A percentile compares a stretch with the other conserved stretches of the same genome.
phyloP scores from a whole-genome alignment of 169 alveolate genomes.

The Plasmodium cynomolgi region DNA sequence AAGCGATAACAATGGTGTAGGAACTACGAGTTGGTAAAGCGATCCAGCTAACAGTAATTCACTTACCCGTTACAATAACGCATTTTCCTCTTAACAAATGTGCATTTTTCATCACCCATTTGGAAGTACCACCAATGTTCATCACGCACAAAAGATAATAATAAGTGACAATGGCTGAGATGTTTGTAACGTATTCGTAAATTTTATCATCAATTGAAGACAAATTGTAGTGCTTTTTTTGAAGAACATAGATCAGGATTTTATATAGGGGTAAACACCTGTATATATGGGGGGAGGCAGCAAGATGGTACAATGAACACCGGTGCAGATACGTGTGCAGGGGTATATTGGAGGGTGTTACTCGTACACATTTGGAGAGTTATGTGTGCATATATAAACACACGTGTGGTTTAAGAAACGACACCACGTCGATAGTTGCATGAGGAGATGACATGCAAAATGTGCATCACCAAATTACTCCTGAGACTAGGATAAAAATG shows the following conservation, averaged over 20 bases:
- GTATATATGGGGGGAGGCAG: neutral
- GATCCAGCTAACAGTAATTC: neutral
- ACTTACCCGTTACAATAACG: conserved; percentile 59
- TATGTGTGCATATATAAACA: neutral
- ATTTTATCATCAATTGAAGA: conserved; percentile 6
- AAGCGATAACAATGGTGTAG: neutral
- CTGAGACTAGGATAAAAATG: conserved; percentile 17
- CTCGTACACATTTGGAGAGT: neutral
- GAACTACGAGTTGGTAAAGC: neutral
- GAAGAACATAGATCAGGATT: neutral
- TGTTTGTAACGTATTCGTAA: conserved; percentile 47
- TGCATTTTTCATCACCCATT: conserved; percentile 8
- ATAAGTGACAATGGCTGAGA: conserved; percentile 14
- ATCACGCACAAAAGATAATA: neutral
- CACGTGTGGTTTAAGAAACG: neutral
- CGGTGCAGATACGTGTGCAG: neutral
- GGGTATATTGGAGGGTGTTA: neutral
- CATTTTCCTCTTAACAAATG: conserved; percentile 34
- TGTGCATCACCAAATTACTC: conserved; percentile 35
- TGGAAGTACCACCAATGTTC: conserved; percentile 52
- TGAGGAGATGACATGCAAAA: neutral
- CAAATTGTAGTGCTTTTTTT: neutral
- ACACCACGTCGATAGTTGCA: neutral
- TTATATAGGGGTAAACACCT: conserved; percentile 68
- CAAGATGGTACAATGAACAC: neutral